Evolutionary conservation across 768 basidiomycete genomes (phyloP), one percentile per base, ranked within the genome.

Genomic region (Scleroderma citrinum): DNA sequence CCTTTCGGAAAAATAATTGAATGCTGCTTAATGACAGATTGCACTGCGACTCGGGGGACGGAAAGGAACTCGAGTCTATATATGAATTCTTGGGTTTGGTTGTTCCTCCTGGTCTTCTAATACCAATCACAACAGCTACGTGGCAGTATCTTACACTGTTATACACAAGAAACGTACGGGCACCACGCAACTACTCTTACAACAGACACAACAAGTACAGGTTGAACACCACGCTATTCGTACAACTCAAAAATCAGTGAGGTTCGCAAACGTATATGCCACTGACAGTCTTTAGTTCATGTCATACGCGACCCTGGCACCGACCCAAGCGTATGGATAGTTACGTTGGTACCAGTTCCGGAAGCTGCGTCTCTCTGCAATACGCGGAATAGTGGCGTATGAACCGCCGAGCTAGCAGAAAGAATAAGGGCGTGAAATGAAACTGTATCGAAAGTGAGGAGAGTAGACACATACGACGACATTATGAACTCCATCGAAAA

Each of bases 261-360:
- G 12, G 12, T 35, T n/a, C 31, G 17, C n/a, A 19, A n/a, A 19
- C 17, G 17, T 17, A 7, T 4, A 19, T 19, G 7, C 7, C 10
- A 10, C n/a, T 3, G 5, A 21, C 5, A 17, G 17, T 39, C 30
- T 10, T 44, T 19, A 44, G n/a, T 49, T 65, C 7, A 66, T 41
- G 50, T 85, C 77, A 54, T 84, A 87, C 26, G 66, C 84, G 14
- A 87, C 67, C 20, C 85, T 67, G 5, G 78, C 96, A 17, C 91
- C 88, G 45, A 84, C 74, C 83, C 92, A 97, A 2, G 92, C 71
- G 64, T 88, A 98, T 1, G 86, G 83, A 55, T 99, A 98, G 61
- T 87, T 92, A 55, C 80, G 76, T 67, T 94, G 92, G 66, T 91
- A 94, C 80, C 85, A 97, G 72, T 98, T 99, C 49, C 90, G 76